A percentile compares a stretch with the other conserved stretches of the same genome.
Conservation (phyloP, 2,329 filamentous ascomycete genomes). For the Ophiostoma sp. region DNA sequence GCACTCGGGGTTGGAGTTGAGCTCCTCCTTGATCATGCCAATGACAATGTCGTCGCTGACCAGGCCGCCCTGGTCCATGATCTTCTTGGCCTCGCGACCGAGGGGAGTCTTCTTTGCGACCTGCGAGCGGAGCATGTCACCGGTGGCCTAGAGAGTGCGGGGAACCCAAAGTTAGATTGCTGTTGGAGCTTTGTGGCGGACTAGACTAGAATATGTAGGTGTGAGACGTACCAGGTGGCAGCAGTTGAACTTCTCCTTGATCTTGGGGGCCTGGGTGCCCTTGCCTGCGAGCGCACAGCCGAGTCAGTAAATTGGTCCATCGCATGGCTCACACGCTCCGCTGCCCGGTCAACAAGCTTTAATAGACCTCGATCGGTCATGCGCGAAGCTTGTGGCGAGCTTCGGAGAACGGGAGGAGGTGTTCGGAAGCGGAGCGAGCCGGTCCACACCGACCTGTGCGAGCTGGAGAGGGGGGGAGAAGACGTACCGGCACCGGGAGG, state of each 20-base stretch:
- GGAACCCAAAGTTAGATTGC: conserved; percentile 15
- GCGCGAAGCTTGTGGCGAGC: conserved; percentile 13
- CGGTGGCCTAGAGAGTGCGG: conserved; percentile 64
- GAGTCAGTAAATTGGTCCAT: too few relatives aligned
- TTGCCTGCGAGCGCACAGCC: conserved; percentile 59
- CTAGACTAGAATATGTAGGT: neutral
- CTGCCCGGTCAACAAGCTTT: neutral
- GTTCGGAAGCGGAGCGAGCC: neutral
- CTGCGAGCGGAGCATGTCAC: conserved; percentile 98
- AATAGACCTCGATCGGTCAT: neutral
- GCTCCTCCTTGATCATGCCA: conserved; percentile 98
- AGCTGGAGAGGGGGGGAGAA: conserved; percentile 4
- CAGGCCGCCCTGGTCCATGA: conserved; percentile 97
- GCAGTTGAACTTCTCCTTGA: conserved; percentile 96
- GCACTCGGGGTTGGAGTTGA: conserved; percentile 91
- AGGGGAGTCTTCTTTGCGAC: conserved; percentile 95
- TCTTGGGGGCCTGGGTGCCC: conserved; percentile 94
- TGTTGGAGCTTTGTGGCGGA: neutral
- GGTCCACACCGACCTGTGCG: conserved; percentile 10
- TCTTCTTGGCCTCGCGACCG: conserved; percentile 97
- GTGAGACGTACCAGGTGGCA: conserved; percentile 74
- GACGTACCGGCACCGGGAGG: conserved; percentile 90
- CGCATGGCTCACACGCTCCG: too few relatives aligned
- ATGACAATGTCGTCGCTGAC: conserved; percentile 99
- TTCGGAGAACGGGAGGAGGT: neutral